Evolutionary conservation across 1,139 yeast species (phyloP), one percentile per base, ranked within the genome.

Genomic region (Pichia terricola): DNA sequence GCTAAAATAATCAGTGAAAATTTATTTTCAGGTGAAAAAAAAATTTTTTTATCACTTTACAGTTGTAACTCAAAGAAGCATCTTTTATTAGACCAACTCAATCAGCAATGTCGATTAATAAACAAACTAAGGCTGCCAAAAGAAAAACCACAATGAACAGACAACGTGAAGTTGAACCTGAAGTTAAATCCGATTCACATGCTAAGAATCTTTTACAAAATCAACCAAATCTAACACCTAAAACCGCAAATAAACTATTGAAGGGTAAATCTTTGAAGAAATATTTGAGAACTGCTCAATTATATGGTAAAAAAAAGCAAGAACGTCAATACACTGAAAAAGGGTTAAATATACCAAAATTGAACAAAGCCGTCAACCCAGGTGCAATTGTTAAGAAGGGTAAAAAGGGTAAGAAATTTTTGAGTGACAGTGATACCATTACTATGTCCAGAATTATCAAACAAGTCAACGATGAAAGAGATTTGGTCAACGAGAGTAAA

Each of bases 331-430:
- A 81, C 60, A 70, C 78, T 28, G 96, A 88, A 55, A 80, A 79
- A 48, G 94, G 87, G 56, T 69, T 89, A 39, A 77, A 81, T 37
- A 68, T 88, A 40, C 96, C 96, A 34, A 70, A 73, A 28, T 72
- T 89, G 56, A 91, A 91, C 62, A 81, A 75, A 54, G 87, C 96
- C 8, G 73, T 89, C 37, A 75, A 78, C 40, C 96, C 97, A 0
- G 96, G 95, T 39, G 87, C 85, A 8, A 79, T 83, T 54, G 47
- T 42, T 25, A 74, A 72, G 52, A 73, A 73, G 50, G 96, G 96
- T 43, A 91, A 89, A 65, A 91, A 89, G 67, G 97, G 97, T 43
- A 91, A 91, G 69, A 82, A 81, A 57, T 88, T 89, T 63, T 81
- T 88, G 30, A 83, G 67, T 41, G 94, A 85, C 59, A 70, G 76